Conservation (phyloP, 306 rosid species). For the Vigna radiata region DNA sequence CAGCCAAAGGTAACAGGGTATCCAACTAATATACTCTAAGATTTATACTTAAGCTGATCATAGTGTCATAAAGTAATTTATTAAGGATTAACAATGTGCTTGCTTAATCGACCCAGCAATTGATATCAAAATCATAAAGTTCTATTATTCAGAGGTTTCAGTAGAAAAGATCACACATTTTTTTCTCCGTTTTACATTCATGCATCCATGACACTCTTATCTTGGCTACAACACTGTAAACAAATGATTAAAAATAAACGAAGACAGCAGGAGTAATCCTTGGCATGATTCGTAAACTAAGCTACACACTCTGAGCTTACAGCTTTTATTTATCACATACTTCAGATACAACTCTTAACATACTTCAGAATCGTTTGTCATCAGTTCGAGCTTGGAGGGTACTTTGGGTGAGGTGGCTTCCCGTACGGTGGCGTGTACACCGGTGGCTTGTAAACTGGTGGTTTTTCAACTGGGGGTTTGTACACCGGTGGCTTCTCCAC, state of each 20-base stretch:
- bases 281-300: background rate
- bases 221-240: background rate
- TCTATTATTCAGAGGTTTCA: background rate
- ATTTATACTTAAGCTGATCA: background rate
- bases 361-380: no score
- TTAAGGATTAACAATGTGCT: no score
- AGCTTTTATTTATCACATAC: background rate
- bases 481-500: background rate
- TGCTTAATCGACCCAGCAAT: background rate
- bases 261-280: background rate
- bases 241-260: background rate
- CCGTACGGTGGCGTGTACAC: background rate
- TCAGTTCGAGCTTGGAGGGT: background rate
- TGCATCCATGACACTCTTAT: background rate
- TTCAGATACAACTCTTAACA: background rate
- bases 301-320: background rate
- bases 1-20: background rate
- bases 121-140: background rate
- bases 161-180: background rate
- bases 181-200: background rate
- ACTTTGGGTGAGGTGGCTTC: background rate
- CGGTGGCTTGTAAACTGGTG: background rate
- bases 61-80: background rate
- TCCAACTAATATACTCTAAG: background rate
- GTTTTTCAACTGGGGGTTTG: background rate